Conservation (phyloP, 345 rosid genomes). For the Hypericum androsaemum region DNA sequence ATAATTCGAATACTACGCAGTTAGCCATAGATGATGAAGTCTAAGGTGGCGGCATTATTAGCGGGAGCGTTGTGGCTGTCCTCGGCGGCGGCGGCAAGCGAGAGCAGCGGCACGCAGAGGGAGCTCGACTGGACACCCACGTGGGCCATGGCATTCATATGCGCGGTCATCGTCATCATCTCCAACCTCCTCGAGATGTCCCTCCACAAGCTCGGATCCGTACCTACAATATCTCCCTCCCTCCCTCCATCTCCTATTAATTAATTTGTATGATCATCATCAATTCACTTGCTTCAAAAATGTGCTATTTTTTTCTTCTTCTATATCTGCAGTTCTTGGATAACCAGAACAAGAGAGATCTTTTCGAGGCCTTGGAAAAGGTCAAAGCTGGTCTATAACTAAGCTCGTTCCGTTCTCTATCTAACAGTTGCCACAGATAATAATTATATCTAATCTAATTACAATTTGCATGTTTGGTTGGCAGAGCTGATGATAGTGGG, state of each 20-base stretch:
- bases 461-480: constrained; percentile 10
- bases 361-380: constrained; percentile 82
- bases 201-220: constrained; percentile 69
- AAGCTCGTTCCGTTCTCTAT: neutral
- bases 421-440: too few relatives aligned
- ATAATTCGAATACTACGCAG: too few relatives aligned
- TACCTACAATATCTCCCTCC: too few relatives aligned
- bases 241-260: too few relatives aligned
- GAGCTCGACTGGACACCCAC: constrained; percentile 80
- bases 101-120: constrained; percentile 15
- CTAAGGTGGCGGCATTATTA: too few relatives aligned
- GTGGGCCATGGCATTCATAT: constrained; percentile 85
- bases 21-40: too few relatives aligned
- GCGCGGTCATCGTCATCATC: constrained; percentile 65
- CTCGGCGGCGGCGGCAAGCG: constrained; percentile 8
- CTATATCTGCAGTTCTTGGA: constrained; percentile 51
- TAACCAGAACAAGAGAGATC: constrained; percentile 65
- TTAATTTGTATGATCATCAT: too few relatives aligned
- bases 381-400: constrained; percentile 54
- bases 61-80: too few relatives aligned
- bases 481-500: constrained; percentile 95
- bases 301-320: too few relatives aligned
- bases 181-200: constrained; percentile 59
- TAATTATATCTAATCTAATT: too few relatives aligned
- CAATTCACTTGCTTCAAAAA: too few relatives aligned